Evolutionary conservation across 495 filamentous ascomycete species (phyloP).

Genomic region (Paragyromitra xinjiangensis): DNA sequence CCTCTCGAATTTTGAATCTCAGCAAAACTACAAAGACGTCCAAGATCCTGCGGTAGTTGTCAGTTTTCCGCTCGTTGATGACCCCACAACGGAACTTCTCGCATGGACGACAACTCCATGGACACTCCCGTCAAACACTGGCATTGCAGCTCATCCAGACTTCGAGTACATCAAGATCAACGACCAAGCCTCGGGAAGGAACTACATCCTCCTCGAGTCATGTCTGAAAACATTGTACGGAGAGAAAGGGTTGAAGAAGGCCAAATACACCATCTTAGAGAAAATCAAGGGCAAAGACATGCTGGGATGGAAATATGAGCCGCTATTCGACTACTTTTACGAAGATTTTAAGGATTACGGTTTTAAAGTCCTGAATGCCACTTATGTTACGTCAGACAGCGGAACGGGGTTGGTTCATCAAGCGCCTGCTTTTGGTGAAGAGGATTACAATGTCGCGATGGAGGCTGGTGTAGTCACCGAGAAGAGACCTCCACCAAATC

Average conservation of each 20-base stretch:
- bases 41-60: conserved; percentile 94
- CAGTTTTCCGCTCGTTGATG: conserved; percentile 80
- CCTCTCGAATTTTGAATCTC: conserved; percentile 91
- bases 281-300: conserved; percentile 86
- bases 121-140: conserved; percentile 87
- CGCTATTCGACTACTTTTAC: conserved; percentile 91
- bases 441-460: conserved; percentile 89
- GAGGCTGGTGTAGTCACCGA: conserved; percentile 80
- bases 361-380: conserved; percentile 85
- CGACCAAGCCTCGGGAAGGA: conserved; percentile 80
- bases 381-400: conserved; percentile 89
- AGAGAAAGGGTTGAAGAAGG: conserved; percentile 91
- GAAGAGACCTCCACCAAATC: conserved; percentile 83
- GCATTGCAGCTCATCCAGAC: conserved; percentile 82
- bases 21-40: conserved; percentile 93
- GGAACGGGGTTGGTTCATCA: conserved; percentile 97
- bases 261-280: conserved; percentile 87
- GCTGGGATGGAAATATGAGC: conserved; percentile 90
- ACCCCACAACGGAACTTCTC: conserved; percentile 77
- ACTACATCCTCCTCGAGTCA: conserved; percentile 88
- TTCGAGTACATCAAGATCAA: conserved; percentile 94
- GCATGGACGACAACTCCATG: conserved; percentile 98
- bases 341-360: conserved; percentile 89
- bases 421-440: conserved; percentile 93
- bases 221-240: conserved; percentile 82